A percentile compares a stretch with the other conserved stretches of the same genome.
These are phyloP conservation scores for Pythium scleroteichum DNA, from an alignment of 352 stramenopile genomes.

Conservation along the genomic window DNA sequence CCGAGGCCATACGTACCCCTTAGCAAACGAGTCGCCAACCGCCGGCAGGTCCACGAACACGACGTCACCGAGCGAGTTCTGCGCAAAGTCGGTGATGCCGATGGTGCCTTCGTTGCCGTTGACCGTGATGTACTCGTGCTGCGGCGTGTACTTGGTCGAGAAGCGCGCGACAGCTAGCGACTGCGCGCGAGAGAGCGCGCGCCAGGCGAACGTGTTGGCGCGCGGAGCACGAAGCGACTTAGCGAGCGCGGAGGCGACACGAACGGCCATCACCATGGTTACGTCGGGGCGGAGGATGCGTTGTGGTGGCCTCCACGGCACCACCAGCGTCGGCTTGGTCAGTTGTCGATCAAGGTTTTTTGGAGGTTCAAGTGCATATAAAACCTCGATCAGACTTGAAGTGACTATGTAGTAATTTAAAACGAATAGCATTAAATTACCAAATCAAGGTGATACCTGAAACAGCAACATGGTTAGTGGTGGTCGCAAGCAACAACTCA, in stretches of 20 bases:
- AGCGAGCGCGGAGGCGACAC: conserved; percentile 51
- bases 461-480: conserved; percentile 26
- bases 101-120: conserved; percentile 86
- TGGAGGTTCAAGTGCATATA: neutral
- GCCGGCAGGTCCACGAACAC: conserved; percentile 97
- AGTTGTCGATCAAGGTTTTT: conserved; percentile 13
- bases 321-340: neutral
- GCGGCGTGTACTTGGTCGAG: conserved; percentile 85
- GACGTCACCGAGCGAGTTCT: conserved; percentile 96
- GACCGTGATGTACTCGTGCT: conserved; percentile 86
- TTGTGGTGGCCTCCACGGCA: conserved; percentile 23
- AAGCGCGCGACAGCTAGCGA: conserved; percentile 55
- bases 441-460: conserved; percentile 14
- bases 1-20: conserved; percentile 79
- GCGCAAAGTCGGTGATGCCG: conserved; percentile 98
- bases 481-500: too few species aligned
- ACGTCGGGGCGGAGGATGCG: conserved; percentile 1
- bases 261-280: conserved; percentile 50
- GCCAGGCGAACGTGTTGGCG: conserved; percentile 28
- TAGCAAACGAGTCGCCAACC: conserved; percentile 93
- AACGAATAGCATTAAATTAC: too few species aligned
- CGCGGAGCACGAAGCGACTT: conserved; percentile 48
- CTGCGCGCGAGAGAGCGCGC: conserved; percentile 36
- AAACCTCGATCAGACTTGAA: conserved; percentile 29
- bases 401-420: conserved; percentile 16